Evolutionary conservation across 352 stramenopile species (phyloP).

Genomic region (Globisporangium iwayamae): DNA sequence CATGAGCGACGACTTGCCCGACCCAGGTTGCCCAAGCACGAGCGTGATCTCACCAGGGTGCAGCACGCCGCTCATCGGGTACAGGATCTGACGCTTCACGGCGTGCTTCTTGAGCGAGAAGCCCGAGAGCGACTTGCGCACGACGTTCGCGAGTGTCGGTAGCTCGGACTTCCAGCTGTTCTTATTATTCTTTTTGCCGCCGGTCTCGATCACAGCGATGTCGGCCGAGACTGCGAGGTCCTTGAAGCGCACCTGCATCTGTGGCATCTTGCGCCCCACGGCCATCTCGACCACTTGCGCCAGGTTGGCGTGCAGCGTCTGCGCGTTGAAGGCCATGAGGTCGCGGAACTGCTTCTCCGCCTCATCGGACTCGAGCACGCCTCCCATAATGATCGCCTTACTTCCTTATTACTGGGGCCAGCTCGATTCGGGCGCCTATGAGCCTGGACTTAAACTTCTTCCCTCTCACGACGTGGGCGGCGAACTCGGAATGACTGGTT

Average conservation of each 20-base stretch:
- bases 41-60: constrained; percentile 25
- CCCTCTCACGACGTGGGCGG: no score
- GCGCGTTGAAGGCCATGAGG: constrained; percentile 10
- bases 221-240: constrained; percentile 2
- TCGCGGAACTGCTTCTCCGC: constrained; percentile 1
- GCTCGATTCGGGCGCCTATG: no score
- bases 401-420: no score
- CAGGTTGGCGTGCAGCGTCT: constrained; percentile 6
- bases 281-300: not conserved
- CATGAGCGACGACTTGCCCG: constrained; percentile 8
- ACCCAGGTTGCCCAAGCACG: constrained; percentile 23
- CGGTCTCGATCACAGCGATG: not conserved
- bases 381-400: not conserved
- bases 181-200: not conserved
- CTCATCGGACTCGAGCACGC: constrained; percentile 10
- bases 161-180: not conserved
- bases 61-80: constrained; percentile 21
- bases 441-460: no score
- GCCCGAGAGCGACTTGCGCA: not conserved
- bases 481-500: no score
- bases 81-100: constrained; percentile 20
- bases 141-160: constrained; percentile 2
- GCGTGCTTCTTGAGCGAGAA: constrained; percentile 15
- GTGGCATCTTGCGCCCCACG: not conserved
- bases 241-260: constrained; percentile 12